phyloP scores from a whole-genome alignment of 148 eudicot species.

The Suaeda aralocaspica region DNA sequence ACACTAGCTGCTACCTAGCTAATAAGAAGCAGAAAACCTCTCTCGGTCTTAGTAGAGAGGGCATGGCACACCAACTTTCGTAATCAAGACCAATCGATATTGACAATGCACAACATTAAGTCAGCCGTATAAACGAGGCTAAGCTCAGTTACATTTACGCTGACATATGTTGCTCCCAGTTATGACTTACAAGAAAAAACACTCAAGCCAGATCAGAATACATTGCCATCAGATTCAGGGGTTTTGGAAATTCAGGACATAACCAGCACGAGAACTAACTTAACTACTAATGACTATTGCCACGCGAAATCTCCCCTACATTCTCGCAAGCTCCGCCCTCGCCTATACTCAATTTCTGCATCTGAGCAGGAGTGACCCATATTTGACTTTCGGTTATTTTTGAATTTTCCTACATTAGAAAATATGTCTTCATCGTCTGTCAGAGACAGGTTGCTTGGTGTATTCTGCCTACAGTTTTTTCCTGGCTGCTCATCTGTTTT shows the following conservation, averaged over 20 bases:
- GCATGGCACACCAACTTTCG: slow-evolving; percentile 23
- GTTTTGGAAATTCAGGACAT: slow-evolving; percentile 17
- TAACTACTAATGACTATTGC: slow-evolving; percentile 19
- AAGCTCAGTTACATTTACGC: slow-evolving; percentile 24
- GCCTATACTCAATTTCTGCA: slow-evolving; percentile 92
- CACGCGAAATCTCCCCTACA: slow-evolving; percentile 36
- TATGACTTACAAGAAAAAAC: slow-evolving; percentile 17
- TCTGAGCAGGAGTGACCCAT: slow-evolving; percentile 70
- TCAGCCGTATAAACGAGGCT: slow-evolving; percentile 17
- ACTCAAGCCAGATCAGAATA: slow-evolving; percentile 22
- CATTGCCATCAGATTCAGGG: slow-evolving; percentile 12
- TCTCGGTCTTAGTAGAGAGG: slow-evolving; percentile 7
- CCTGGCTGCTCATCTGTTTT: slow-evolving; percentile 27
- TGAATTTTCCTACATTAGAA: slow-evolving; percentile 47
- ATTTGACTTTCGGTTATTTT: slow-evolving; percentile 52
- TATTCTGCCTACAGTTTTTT: slow-evolving; percentile 34
- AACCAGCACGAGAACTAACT: slow-evolving; percentile 6
- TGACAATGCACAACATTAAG: slow-evolving; percentile 21
- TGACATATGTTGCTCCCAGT: slow-evolving; percentile 19
- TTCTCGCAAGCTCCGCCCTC: slow-evolving; percentile 80
- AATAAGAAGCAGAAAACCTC: slow-evolving; percentile 7
- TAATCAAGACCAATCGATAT: slow-evolving; percentile 23
- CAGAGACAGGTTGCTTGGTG: slow-evolving; percentile 29
- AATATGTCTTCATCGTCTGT: slow-evolving; percentile 60
- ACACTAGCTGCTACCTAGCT: slow-evolving; percentile 16